These are phyloP conservation scores for Tillandsia leiboldiana DNA, from an alignment of 176 grass and related monocot genomes.

Conservation along the genomic window DNA sequence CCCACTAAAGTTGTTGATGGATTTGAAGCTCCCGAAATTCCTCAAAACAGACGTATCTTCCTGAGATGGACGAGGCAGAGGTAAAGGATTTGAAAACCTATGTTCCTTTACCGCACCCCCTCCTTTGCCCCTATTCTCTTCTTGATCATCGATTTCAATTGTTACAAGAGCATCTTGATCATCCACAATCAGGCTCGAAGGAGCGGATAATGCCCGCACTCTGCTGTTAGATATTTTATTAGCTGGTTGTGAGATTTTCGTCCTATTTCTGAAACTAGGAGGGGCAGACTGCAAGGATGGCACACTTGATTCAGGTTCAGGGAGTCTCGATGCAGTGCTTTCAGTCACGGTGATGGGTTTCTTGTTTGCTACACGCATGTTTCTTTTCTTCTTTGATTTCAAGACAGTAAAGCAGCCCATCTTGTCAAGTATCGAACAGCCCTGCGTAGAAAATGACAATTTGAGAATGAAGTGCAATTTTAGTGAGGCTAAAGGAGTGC, in stretches of 20 bases:
- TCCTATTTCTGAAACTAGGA: conserved; percentile 77
- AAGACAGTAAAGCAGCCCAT: conserved; percentile 94
- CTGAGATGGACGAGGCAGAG: conserved; percentile 73
- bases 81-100: conserved; percentile 65
- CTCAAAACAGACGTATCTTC: conserved; percentile 35
- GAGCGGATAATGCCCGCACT: conserved; percentile 64
- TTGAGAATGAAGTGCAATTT: conserved; percentile 10
- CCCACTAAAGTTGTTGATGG: conserved; percentile 36
- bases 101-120: conserved; percentile 43
- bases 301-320: conserved; percentile 56
- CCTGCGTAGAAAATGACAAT: conserved; percentile 12
- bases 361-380: conserved; percentile 22
- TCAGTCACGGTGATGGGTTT: conserved; percentile 33
- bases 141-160: conserved; percentile 51
- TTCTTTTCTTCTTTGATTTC: conserved; percentile 78
- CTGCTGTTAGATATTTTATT: conserved; percentile 41
- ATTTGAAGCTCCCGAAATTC: conserved; percentile 71
- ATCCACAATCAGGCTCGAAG: conserved; percentile 55
- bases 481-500: conserved; percentile 1
- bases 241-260: conserved; percentile 38
- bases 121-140: conserved; percentile 37
- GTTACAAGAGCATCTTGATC: conserved; percentile 56
- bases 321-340: conserved; percentile 51
- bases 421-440: conserved; percentile 19
- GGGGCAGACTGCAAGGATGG: conserved; percentile 90